These are phyloP conservation scores for Lactarius akahatsu DNA, from an alignment of 768 basidiomycete genomes.

Conservation along the genomic window DNA sequence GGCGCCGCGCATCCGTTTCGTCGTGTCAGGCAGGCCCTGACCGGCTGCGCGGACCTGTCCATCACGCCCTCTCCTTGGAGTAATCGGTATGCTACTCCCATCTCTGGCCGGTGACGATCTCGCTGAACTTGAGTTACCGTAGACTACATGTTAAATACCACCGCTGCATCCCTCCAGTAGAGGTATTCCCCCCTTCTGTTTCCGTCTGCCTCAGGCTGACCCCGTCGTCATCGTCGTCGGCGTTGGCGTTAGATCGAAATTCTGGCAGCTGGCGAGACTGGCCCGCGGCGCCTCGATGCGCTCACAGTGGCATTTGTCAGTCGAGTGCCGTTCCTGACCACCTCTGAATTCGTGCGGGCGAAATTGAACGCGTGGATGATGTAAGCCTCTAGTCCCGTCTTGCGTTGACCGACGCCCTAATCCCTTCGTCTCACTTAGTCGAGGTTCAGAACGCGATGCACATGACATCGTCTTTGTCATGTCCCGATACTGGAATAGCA, in stretches of 20 bases:
- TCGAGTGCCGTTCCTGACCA: conserved; percentile 75
- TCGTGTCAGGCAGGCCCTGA: conserved; percentile 72
- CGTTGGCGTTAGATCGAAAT: conserved; percentile 65
- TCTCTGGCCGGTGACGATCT: conserved; percentile 12
- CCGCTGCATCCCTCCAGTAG: conserved; percentile 72
- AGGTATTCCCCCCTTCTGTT: conserved; percentile 46
- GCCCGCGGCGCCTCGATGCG: conserved; percentile 69
- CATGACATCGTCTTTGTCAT: conserved; percentile 73
- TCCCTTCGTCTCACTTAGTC: conserved; percentile 41
- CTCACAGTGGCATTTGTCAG: conserved; percentile 67
- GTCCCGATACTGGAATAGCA: conserved; percentile 73
- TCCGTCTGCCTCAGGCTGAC: conserved; percentile 2
- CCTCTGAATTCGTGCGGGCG: conserved; percentile 82
- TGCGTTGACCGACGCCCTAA: conserved; percentile 19
- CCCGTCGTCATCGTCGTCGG: conserved; percentile 17
- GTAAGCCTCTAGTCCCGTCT: conserved; percentile 42
- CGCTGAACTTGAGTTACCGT: conserved; percentile 26
- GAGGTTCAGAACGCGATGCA: conserved; percentile 69
- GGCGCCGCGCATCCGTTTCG: conserved; percentile 72
- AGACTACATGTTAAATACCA: conserved; percentile 78
- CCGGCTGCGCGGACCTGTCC: conserved; percentile 62
- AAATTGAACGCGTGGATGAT: conserved; percentile 83
- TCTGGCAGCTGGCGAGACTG: conserved; percentile 75
- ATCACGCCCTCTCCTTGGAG: conserved; percentile 81
- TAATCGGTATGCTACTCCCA: conserved; percentile 55